Base-by-base conservation (phyloP, 1,284 basidiomycete species). In the Anthracocystis panici-leucophaei region DNA sequence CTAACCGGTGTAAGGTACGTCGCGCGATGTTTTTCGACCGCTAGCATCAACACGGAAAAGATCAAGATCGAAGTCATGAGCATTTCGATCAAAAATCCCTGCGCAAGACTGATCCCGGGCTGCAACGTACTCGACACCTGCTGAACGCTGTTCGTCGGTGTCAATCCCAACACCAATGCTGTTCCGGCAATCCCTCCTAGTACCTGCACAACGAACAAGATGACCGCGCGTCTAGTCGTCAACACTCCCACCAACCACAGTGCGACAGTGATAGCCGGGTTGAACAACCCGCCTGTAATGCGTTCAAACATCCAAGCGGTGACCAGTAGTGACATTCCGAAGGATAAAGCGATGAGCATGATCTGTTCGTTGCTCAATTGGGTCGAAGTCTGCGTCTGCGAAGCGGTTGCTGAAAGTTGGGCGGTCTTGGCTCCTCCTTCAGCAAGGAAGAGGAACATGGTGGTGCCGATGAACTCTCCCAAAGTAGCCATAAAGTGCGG, bases 1-100 rank as follows among this genome's bases (percentile, higher is more conserved):
- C 91, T 90, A 68, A 93, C 85, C 3, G 92, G 92, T 21, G 92
- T 91, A 67, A 92, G 89, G 1, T 91, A 91, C 0, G 91, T 93
- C 0, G 89, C 87, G 25, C 87, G 86, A 79, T 91, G 91, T 86
- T 92, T 80, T 42, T 80, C 66, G 8, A 68, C 70, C 23, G 74
- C 72, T 60, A 79, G 50, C 75, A 81, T 81, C 0, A 76, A 65
- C 23, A 79, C 68, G 27, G 78, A 67, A 40, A 82, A 78, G 48
- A 78, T 74, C 42, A 67, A 57, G 20, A 65, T 55, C 10, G 53
- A 44, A 21, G 51, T 65, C 33, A 55, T 49, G 18, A 75, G 48
- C 61, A 70, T 62, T 57, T 70, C 70, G 42, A 80, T 67, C 38
- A 73, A 57, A 65, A 82, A 75, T 0, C 78, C 80, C 44, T 79